Conservation (phyloP, 768 basidiomycete species). For the Leccinum longicurvipes region DNA sequence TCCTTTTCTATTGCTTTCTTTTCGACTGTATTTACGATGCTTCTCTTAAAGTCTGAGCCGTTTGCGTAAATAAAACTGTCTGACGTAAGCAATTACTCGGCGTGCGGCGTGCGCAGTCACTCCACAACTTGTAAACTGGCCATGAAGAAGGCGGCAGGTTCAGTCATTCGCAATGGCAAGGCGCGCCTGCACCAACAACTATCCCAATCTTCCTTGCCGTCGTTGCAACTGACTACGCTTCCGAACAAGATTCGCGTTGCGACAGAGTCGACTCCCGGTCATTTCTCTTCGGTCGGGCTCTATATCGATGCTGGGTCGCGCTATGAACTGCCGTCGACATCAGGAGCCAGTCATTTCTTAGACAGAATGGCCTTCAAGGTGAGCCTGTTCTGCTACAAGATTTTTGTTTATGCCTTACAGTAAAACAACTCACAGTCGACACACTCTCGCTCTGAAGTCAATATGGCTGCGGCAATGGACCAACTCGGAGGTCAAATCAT, state of each 20-base stretch:
- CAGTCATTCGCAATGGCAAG: conserved; percentile 38
- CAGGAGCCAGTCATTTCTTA: conserved; percentile 87
- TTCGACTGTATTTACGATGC: neutral
- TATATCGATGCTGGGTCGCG: conserved; percentile 93
- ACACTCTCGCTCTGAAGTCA: conserved; percentile 59
- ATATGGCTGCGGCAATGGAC: conserved; percentile 81
- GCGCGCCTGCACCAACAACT: conserved; percentile 22
- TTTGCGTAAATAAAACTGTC: neutral
- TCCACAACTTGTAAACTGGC: neutral
- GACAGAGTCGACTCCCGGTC: conserved; percentile 86
- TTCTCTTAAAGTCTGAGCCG: neutral
- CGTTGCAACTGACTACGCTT: conserved; percentile 73
- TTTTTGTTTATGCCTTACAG: conserved; percentile 4
- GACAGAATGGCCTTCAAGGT: conserved; percentile 99
- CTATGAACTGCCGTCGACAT: conserved; percentile 70
- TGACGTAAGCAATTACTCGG: conserved; percentile 5
- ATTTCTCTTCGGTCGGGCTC: conserved; percentile 91
- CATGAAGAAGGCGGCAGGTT: conserved; percentile 41
- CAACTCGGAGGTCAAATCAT: conserved; percentile 87
- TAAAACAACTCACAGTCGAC: conserved; percentile 58
- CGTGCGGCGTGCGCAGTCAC: too few species aligned
- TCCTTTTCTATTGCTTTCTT: too few species aligned
- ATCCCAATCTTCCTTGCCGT: conserved; percentile 30
- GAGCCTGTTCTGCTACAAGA: conserved; percentile 3
- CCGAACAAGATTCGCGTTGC: conserved; percentile 91